Evolutionary conservation across 805 yeast species (phyloP), one percentile per base, ranked within the genome.

Genomic region (Ogataea nakhonphanomensis): DNA sequence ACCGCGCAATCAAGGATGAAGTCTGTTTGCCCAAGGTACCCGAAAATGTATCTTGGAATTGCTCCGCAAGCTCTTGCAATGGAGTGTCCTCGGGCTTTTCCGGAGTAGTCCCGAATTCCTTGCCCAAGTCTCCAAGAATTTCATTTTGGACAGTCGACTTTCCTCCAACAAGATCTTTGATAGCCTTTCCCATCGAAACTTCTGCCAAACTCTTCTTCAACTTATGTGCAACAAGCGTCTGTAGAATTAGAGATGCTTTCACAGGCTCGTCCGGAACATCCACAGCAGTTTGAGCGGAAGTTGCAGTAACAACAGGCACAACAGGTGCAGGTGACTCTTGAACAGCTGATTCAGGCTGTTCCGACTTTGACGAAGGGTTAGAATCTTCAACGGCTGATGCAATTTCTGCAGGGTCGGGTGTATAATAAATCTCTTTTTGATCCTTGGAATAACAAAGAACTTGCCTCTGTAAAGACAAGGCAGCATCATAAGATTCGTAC

Each of bases 31-130:
- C 99, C 52, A 93, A 77, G 50, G 79, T 75, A 53, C 98, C 98
- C 51, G 70, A 62, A 73, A 88, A 93, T 21, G 90, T 71, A 50
- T 88, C 96, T 71, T 91, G 96, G 78, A 93, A 87, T 57, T 78
- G 81, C 61, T 88, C 98, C 35, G 98, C 97, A 64, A 93, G 79
- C 67, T 93, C 99, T 60, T 79, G 85, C 55, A 93, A 76, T 47
- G 99, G 99, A 30, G 95, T 85, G 61, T 93, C 99, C 70, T 93
- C 99, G 48, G 99, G 97, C 69, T 93, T 93, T 69, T 93, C 99
- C 30, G 99, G 99, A 35, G 97, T 90, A 32, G 93, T 69, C 57
- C 98, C 97, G 60, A 93, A 93, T 70, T 93, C 99, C 69, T 93
- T 93, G 61, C 98, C 98, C 58, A 93, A 76, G 61, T 93, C 99